Conservation (phyloP, 768 basidiomycete species). For the Tephrocybe rancida region DNA sequence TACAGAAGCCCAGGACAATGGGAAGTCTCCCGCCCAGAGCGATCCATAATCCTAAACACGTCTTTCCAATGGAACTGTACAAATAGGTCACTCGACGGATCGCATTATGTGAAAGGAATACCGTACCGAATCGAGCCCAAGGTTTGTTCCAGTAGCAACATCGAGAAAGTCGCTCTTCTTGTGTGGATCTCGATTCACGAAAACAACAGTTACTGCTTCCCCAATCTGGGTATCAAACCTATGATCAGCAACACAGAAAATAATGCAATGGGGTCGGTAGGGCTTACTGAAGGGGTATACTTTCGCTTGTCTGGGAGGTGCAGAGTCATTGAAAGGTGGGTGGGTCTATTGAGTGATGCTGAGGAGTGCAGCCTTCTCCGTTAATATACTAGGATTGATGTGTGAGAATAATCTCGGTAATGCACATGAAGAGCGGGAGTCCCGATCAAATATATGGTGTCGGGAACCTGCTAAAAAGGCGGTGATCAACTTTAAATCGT, state of each 20-base stretch:
- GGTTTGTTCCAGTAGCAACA: conserved; percentile 6
- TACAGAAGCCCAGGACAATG: conserved; percentile 8
- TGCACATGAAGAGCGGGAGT: conserved; percentile 1
- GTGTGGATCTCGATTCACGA: conserved; percentile 4
- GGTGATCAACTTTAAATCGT: neutral
- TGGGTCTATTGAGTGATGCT: neutral
- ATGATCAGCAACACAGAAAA: neutral
- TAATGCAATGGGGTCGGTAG: neutral
- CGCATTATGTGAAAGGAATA: neutral
- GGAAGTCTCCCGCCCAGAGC: neutral
- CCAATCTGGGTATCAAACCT: neutral
- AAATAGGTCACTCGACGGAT: neutral
- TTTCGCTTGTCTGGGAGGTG: conserved; percentile 3
- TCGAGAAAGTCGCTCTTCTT: conserved; percentile 3
- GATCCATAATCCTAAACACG: conserved; percentile 4
- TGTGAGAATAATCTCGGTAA: conserved; percentile 8
- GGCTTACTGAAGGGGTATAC: conserved; percentile 5
- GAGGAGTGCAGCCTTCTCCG: neutral
- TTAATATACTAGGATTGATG: neutral
- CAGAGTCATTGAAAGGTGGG: neutral
- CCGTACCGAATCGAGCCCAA: neutral
- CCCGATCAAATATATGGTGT: neutral
- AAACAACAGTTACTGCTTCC: conserved; percentile 4
- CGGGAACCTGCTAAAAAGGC: neutral
- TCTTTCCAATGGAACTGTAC: conserved; percentile 7